Conservation (phyloP, 164 flowering plant species). For the Echeveria elegans region DNA sequence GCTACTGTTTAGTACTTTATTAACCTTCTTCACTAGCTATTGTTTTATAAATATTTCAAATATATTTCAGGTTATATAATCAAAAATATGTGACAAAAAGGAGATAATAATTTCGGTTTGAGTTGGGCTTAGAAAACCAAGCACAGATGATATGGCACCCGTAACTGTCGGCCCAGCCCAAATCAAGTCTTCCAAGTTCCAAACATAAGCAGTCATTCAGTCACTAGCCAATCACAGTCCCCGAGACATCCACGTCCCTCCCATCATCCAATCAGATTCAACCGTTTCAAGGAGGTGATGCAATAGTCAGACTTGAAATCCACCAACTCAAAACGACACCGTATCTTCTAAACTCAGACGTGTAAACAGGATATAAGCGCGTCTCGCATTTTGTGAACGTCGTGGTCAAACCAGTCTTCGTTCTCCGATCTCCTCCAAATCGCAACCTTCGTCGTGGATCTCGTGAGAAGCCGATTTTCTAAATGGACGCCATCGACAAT, state of each 20-base stretch:
- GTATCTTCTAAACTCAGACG: neutral
- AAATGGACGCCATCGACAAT: conserved; percentile 46
- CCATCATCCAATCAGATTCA: neutral
- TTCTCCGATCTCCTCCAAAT: neutral
- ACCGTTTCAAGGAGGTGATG: neutral
- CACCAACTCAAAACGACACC: neutral
- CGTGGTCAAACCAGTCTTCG: neutral
- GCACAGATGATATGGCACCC: neutral
- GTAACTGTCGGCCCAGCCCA: neutral
- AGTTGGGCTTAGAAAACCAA: neutral
- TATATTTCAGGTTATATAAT: too few species aligned
- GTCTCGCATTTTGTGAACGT: neutral
- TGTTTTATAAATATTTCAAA: too few species aligned
- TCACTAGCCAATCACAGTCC: neutral
- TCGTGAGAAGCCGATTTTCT: neutral
- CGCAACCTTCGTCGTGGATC: neutral
- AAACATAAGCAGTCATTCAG: too few species aligned
- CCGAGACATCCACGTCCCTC: neutral
- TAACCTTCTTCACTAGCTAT: too few species aligned
- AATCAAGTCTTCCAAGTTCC: neutral
- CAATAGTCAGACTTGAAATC: neutral
- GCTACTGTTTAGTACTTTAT: too few species aligned
- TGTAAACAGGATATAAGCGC: neutral
- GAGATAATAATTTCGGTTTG: neutral
- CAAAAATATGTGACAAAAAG: too few species aligned